Conservation (phyloP, 352 stramenopile species). For the Vaucheria bursata region DNA sequence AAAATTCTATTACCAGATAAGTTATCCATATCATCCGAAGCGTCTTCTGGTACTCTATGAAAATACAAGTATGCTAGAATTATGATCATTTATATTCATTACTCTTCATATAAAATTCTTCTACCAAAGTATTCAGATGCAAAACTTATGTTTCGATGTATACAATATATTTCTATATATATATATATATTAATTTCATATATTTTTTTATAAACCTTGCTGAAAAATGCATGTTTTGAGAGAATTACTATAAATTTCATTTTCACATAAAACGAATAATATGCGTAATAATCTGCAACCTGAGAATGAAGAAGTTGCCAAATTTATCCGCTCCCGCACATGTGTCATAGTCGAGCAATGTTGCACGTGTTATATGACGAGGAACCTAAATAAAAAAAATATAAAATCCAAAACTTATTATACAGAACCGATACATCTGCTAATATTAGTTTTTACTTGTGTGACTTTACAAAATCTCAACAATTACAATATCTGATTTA, state of each 20-base stretch:
- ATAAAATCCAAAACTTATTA: no score
- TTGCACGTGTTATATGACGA: conserved; percentile 63
- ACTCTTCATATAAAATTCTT: not conserved
- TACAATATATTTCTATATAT: not conserved
- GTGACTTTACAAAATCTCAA: no score
- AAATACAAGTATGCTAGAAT: not conserved
- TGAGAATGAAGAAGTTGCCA: conserved; percentile 92
- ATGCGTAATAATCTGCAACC: no score
- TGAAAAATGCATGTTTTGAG: no score
- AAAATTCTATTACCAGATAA: conserved; percentile 87
- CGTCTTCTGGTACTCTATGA: conserved; percentile 13
- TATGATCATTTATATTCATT: not conserved
- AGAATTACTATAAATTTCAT: no score
- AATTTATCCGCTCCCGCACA: conserved; percentile 96
- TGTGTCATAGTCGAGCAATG: conserved; percentile 93
- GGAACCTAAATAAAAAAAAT: conserved; percentile 50
- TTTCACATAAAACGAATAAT: no score
- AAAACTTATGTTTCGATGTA: not conserved
- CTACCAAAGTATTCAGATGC: not conserved
- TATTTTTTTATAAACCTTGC: no score
- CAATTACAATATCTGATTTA: conserved; percentile 1
- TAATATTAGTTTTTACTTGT: no score
- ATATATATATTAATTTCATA: no score
- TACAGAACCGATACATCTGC: no score
- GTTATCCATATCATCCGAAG: conserved; percentile 88